These are phyloP conservation scores for Fusarium vanettenii DNA, from an alignment of 2,329 filamentous ascomycete species.

Conservation along the genomic window DNA sequence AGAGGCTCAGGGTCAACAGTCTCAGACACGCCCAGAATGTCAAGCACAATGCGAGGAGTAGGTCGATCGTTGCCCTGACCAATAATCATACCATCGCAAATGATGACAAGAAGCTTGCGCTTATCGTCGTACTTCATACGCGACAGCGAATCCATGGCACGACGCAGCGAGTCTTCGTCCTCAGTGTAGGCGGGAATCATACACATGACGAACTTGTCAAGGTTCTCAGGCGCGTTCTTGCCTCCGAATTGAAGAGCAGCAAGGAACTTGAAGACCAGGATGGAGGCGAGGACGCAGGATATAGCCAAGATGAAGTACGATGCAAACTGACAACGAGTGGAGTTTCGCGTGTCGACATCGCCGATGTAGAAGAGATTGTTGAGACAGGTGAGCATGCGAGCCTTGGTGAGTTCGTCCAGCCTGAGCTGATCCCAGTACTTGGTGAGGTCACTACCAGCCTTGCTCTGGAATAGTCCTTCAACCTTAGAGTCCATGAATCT, in stretches of 20 bases:
- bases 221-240: constrained; percentile 92
- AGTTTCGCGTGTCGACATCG: constrained; percentile 91
- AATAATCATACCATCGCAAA: constrained; percentile 99
- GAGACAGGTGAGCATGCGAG: constrained; percentile 82
- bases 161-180: constrained; percentile 95
- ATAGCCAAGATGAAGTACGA: constrained; percentile 90
- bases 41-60: constrained; percentile 93
- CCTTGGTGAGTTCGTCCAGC: constrained; percentile 66
- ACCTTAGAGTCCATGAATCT: constrained; percentile 87
- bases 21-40: constrained; percentile 95
- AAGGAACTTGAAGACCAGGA: constrained; percentile 96
- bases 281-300: constrained; percentile 79
- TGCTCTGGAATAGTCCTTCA: constrained; percentile 79
- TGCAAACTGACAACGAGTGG: constrained; percentile 84
- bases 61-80: constrained; percentile 97
- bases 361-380: constrained; percentile 97
- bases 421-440: constrained; percentile 82
- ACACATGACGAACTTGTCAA: constrained; percentile 98
- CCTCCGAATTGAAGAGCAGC: constrained; percentile 93
- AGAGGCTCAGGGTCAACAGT: constrained; percentile 94
- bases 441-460: constrained; percentile 82
- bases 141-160: constrained; percentile 95
- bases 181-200: constrained; percentile 98
- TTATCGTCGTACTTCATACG: constrained; percentile 98
- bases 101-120: constrained; percentile 90